A percentile compares a stretch with the other conserved stretches of the same genome.
Conservation (phyloP, 768 basidiomycete genomes). For the Termitomyces sp. region DNA sequence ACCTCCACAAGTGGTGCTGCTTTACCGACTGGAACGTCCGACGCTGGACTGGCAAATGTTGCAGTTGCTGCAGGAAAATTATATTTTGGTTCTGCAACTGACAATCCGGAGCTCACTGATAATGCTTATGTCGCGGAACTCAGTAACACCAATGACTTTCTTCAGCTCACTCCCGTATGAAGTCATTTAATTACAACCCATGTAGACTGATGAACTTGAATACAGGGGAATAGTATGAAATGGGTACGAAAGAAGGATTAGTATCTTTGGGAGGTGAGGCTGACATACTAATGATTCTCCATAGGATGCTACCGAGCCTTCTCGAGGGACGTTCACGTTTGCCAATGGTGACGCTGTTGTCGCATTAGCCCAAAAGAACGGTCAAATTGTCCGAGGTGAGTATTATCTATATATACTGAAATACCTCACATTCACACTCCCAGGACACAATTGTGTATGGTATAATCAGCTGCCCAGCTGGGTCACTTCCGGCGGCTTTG, state of each 20-base stretch:
- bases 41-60: constrained; percentile 39
- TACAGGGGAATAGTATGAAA: constrained; percentile 48
- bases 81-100: constrained; percentile 48
- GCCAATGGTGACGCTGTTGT: constrained; percentile 37
- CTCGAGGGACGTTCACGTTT: constrained; percentile 42
- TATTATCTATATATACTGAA: neutral
- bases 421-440: neutral
- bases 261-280: neutral
- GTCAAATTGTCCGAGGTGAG: constrained; percentile 39
- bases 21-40: constrained; percentile 15
- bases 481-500: constrained; percentile 39
- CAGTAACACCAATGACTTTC: constrained; percentile 33
- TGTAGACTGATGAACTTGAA: neutral
- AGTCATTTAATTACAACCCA: neutral
- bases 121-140: constrained; percentile 33
- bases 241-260: constrained; percentile 31
- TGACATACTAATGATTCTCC: neutral
- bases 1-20: neutral
- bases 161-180: constrained; percentile 41
- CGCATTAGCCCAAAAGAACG: constrained; percentile 37
- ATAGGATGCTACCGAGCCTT: constrained; percentile 48
- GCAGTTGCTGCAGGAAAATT: constrained; percentile 38
- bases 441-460: constrained; percentile 46
- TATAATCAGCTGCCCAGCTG: constrained; percentile 47
- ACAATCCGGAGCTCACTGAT: constrained; percentile 42